Percentiles rank a stretch among this genome's conserved stretches.
phyloP scores from a whole-genome alignment of 345 rosid genomes.

The Geranium rotundifolium region DNA sequence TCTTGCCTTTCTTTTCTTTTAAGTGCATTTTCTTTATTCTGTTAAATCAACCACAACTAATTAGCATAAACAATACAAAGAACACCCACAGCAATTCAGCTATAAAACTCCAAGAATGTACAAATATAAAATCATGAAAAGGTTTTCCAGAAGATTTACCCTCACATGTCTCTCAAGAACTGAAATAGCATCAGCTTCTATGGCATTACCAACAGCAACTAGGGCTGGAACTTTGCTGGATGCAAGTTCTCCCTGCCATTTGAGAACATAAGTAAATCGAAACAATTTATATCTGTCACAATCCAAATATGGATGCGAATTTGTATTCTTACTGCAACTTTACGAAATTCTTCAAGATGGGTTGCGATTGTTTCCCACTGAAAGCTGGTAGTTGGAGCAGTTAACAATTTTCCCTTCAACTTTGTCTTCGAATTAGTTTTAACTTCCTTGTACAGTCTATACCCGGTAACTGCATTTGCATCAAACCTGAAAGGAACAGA shows the following conservation, averaged over 20 bases:
- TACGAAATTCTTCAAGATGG: slow-evolving; percentile 51
- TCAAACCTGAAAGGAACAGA: slow-evolving; percentile 42
- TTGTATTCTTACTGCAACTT: slow-evolving; percentile 37
- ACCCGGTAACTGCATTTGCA: slow-evolving; percentile 52
- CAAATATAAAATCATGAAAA: not conserved
- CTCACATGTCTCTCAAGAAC: slow-evolving; percentile 46
- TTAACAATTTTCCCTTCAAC: slow-evolving; percentile 21
- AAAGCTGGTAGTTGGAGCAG: slow-evolving; percentile 14
- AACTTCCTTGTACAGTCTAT: slow-evolving; percentile 66
- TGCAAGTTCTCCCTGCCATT: slow-evolving; percentile 49
- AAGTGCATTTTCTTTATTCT: slow-evolving; percentile 63
- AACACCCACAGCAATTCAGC: not conserved
- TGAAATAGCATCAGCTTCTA: slow-evolving; percentile 47
- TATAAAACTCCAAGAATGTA: not conserved
- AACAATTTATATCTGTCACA: slow-evolving; percentile 3
- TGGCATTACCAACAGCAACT: slow-evolving; percentile 38
- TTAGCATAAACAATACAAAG: slow-evolving; percentile 1
- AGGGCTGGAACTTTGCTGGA: slow-evolving; percentile 41
- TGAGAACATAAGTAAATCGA: slow-evolving; percentile 11
- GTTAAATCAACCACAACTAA: slow-evolving; percentile 2
- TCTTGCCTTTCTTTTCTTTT: slow-evolving; percentile 47
- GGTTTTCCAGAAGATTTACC: slow-evolving; percentile 22
- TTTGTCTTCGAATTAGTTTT: slow-evolving; percentile 22
- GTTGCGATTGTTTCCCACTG: slow-evolving; percentile 81
- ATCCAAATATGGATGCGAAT: not conserved